phyloP scores from a whole-genome alignment of 1,284 basidiomycete genomes.

The Leccinum ponderosum region DNA sequence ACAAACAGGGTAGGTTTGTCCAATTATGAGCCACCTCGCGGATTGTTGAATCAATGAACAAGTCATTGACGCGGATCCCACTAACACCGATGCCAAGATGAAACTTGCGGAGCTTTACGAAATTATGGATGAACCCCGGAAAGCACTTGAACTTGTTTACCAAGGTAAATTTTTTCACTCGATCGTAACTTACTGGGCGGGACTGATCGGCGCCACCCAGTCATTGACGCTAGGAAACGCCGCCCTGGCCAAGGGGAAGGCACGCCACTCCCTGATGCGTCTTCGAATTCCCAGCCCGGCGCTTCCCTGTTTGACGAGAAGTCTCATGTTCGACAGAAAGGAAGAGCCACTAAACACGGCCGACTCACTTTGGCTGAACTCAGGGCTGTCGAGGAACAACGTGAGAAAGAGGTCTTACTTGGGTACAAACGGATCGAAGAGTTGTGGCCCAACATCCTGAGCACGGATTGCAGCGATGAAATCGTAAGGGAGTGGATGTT shows the following conservation, averaged over 20 bases:
- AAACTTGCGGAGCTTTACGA: constrained; percentile 91
- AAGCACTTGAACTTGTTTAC: constrained; percentile 84
- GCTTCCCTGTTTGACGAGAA: constrained; percentile 63
- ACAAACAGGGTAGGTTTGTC: constrained; percentile 66
- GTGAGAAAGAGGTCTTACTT: constrained; percentile 58
- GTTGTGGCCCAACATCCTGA: constrained; percentile 43
- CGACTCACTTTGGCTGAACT: constrained; percentile 56
- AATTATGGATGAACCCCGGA: constrained; percentile 73
- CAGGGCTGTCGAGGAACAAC: constrained; percentile 58
- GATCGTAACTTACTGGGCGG: not conserved
- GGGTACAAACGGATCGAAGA: constrained; percentile 53
- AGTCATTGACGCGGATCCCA: constrained; percentile 77
- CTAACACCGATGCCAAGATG: constrained; percentile 81
- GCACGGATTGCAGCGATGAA: constrained; percentile 36
- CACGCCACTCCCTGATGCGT: constrained; percentile 11
- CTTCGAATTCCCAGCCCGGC: constrained; percentile 20
- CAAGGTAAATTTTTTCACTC: constrained; percentile 56
- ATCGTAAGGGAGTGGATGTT: constrained; percentile 73
- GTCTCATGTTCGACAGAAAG: constrained; percentile 38
- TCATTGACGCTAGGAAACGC: constrained; percentile 40
- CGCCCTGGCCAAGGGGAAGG: constrained; percentile 37
- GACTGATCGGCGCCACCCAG: constrained; percentile 4
- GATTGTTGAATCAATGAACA: constrained; percentile 2
- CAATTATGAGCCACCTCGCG: not conserved
- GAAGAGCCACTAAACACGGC: constrained; percentile 36